Percentiles rank a stretch among this genome's conserved stretches.
These are phyloP conservation scores for Berkeleyomyces basicola DNA, from an alignment of 2,329 filamentous ascomycete species.

Conservation along the genomic window DNA sequence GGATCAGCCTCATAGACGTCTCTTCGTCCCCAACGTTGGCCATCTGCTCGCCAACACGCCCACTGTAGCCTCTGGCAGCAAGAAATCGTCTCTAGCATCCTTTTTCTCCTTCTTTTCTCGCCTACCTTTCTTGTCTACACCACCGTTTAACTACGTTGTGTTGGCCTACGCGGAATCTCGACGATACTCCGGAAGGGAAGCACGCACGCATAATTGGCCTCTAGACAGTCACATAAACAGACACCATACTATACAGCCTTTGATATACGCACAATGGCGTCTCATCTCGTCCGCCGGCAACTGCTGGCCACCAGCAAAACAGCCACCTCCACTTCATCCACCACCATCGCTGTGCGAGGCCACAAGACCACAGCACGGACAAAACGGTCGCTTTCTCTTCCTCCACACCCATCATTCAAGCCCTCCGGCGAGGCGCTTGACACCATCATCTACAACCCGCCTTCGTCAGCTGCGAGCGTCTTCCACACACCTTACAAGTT, in stretches of 20 bases:
- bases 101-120: not conserved
- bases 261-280: conserved; percentile 20
- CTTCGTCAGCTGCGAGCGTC: conserved; percentile 37
- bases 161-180: not conserved
- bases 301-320: conserved; percentile 20
- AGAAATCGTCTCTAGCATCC: not conserved
- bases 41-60: not conserved
- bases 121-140: not conserved
- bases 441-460: conserved; percentile 41
- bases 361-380: conserved; percentile 38
- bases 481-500: conserved; percentile 51
- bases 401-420: conserved; percentile 44
- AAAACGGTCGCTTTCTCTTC: conserved; percentile 40
- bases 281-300: conserved; percentile 22
- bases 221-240: not conserved
- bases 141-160: not conserved
- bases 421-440: conserved; percentile 20
- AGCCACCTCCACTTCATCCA: conserved; percentile 16
- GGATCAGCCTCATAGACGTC: not conserved
- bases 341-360: conserved; percentile 22
- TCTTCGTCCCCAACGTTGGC: not conserved
- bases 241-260: not conserved
- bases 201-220: not conserved
- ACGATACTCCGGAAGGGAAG: not conserved
- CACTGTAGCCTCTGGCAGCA: not conserved